phyloP scores from a whole-genome alignment of 768 basidiomycete species.

The Dacryopinax spathularia region DNA sequence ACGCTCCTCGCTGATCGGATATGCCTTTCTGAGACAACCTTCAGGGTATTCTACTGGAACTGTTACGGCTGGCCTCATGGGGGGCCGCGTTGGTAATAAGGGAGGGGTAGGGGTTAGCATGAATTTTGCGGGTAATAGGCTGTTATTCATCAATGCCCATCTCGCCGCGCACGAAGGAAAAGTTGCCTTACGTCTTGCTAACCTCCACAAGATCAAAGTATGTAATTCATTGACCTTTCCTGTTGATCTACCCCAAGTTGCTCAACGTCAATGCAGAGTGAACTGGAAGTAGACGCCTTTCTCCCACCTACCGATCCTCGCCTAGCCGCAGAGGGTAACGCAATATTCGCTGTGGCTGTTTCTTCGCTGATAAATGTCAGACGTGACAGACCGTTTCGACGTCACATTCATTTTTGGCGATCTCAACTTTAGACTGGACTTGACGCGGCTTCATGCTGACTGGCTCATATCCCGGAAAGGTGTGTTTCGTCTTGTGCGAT shows the following conservation, averaged over 20 bases:
- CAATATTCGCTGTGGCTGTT: constrained; percentile 7
- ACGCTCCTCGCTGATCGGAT: background rate
- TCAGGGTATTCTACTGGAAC: constrained; percentile 62
- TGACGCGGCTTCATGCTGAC: constrained; percentile 83
- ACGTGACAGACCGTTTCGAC: constrained; percentile 80
- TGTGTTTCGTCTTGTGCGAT: constrained; percentile 21
- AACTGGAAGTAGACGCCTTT: constrained; percentile 67
- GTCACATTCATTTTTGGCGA: constrained; percentile 81
- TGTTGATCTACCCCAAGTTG: constrained; percentile 4
- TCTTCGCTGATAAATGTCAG: constrained; percentile 25
- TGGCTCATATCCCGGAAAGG: constrained; percentile 79
- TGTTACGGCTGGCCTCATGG: constrained; percentile 80
- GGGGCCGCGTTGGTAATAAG: constrained; percentile 86
- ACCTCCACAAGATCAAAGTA: constrained; percentile 80
- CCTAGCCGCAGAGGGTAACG: constrained; percentile 51
- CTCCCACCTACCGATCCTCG: constrained; percentile 50
- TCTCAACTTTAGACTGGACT: constrained; percentile 79
- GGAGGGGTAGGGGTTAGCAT: constrained; percentile 83
- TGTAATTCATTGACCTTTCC: background rate
- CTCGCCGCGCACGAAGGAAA: constrained; percentile 73
- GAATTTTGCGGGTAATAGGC: constrained; percentile 63
- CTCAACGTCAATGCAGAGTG: constrained; percentile 33
- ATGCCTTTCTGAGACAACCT: background rate
- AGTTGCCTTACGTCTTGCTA: constrained; percentile 64
- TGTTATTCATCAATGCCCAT: constrained; percentile 85